phyloP scores from a whole-genome alignment of 805 yeast genomes.

The Candida dajiaensis region DNA sequence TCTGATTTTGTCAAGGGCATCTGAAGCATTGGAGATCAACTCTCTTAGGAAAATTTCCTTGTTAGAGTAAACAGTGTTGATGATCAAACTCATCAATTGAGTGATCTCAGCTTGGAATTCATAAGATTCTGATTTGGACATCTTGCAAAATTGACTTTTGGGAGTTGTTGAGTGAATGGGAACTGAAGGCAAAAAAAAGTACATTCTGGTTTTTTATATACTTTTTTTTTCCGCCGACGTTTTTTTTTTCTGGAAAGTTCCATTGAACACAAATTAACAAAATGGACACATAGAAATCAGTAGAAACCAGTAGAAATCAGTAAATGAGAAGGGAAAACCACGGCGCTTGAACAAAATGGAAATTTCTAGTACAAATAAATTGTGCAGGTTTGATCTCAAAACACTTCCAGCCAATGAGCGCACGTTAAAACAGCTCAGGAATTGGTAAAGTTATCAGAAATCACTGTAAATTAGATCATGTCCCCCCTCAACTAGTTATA shows the following conservation, averaged over 20 bases:
- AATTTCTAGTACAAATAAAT: not conserved
- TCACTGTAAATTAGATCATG: no score
- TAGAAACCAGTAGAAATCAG: no score
- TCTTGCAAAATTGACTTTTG: not conserved
- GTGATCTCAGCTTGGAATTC: slow-evolving; percentile 99
- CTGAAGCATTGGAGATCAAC: slow-evolving; percentile 96
- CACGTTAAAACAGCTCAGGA: no score
- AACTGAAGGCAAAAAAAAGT: not conserved
- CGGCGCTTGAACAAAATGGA: not conserved
- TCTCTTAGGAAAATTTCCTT: slow-evolving; percentile 99
- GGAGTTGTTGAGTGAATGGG: not conserved
- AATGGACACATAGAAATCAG: no score
- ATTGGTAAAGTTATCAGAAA: no score
- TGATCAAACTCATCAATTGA: slow-evolving; percentile 99
- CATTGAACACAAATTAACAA: not conserved
- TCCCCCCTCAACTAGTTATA: no score
- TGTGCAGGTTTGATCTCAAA: no score
- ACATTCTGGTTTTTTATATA: slow-evolving; percentile 1
- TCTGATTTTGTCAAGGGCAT: slow-evolving; percentile 98
- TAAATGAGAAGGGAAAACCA: no score
- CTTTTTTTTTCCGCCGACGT: slow-evolving; percentile 1
- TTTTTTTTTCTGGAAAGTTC: slow-evolving; percentile 3
- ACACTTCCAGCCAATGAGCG: no score
- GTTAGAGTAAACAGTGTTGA: slow-evolving; percentile 99
- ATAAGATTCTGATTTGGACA: slow-evolving; percentile 56